Conservation (phyloP, 768 basidiomycete species). For the Lactarius evosmus region DNA sequence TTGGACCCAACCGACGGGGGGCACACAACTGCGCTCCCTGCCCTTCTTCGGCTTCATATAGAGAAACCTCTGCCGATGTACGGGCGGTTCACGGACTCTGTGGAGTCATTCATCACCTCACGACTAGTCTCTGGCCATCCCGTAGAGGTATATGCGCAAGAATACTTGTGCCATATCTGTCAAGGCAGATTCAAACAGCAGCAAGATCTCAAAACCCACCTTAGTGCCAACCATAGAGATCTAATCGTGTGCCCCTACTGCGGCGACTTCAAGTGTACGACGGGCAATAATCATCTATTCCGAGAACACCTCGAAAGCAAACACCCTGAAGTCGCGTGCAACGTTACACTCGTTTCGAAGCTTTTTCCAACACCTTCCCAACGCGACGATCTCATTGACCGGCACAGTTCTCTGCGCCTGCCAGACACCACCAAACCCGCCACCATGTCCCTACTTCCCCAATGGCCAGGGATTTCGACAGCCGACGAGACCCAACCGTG, state of each 20-base stretch:
- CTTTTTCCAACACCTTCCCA: neutral
- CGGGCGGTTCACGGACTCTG: neutral
- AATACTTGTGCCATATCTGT: neutral
- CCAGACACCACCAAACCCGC: neutral
- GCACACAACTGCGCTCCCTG: neutral
- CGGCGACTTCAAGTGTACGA: neutral
- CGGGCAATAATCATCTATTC: neutral
- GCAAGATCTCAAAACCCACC: neutral
- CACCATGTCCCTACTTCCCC: neutral
- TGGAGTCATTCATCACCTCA: neutral
- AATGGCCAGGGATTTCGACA: conserved; percentile 41
- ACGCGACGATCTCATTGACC: neutral
- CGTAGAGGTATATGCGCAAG: neutral
- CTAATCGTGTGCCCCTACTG: neutral
- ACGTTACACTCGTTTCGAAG: neutral
- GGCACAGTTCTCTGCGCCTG: neutral
- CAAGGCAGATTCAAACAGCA: neutral
- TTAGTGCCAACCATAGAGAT: neutral
- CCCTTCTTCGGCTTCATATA: neutral
- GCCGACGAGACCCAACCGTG: neutral
- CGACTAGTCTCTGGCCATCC: no score
- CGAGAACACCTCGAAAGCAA: neutral
- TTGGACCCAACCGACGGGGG: neutral
- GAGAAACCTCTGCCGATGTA: no score
- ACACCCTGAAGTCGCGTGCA: neutral